Evolutionary conservation across 2,329 filamentous ascomycete genomes (phyloP).

Genomic region (Macrophomina pseudophaseolina): DNA sequence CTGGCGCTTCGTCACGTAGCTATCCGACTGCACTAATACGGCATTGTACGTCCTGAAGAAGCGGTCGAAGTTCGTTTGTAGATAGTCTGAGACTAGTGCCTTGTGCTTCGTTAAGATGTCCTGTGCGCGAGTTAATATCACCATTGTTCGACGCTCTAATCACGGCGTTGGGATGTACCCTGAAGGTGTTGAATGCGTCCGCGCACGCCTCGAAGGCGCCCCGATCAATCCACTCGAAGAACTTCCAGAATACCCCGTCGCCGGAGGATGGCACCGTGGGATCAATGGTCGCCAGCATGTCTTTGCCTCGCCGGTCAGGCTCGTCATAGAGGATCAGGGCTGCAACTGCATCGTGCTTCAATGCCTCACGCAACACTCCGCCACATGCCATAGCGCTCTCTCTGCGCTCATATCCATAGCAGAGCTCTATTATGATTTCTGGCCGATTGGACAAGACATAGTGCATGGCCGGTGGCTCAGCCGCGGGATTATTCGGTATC

Average conservation of each 20-base stretch:
- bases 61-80: constrained; percentile 86
- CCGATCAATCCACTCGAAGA: constrained; percentile 97
- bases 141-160: neutral
- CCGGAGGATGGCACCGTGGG: constrained; percentile 76
- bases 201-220: constrained; percentile 96
- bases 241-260: constrained; percentile 90
- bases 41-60: constrained; percentile 94
- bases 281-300: constrained; percentile 73
- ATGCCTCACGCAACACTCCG: constrained; percentile 83
- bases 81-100: constrained; percentile 82
- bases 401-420: constrained; percentile 85
- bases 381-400: constrained; percentile 93
- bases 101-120: constrained; percentile 96
- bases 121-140: constrained; percentile 51
- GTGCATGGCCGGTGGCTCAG: constrained; percentile 82
- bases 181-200: constrained; percentile 96
- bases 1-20: constrained; percentile 97
- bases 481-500: constrained; percentile 66
- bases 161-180: constrained; percentile 58
- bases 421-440: constrained; percentile 79
- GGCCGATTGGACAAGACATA: constrained; percentile 87
- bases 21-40: constrained; percentile 85
- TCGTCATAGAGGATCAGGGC: constrained; percentile 94
- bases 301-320: constrained; percentile 71
- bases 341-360: constrained; percentile 89